These are phyloP conservation scores for Russula olivacea DNA, from an alignment of 768 basidiomycete genomes.

Conservation along the genomic window DNA sequence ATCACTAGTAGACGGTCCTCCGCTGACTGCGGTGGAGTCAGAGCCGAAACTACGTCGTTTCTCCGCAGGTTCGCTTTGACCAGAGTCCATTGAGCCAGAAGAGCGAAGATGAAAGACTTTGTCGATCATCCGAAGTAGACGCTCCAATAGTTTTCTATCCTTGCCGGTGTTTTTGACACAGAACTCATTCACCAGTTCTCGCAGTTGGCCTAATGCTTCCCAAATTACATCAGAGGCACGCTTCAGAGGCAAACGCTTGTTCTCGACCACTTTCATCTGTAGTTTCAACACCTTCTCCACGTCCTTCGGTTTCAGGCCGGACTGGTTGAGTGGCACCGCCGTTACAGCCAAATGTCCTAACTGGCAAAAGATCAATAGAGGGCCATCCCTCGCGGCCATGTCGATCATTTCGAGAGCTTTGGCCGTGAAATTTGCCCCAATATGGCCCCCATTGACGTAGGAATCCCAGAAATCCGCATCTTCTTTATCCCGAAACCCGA, in stretches of 20 bases:
- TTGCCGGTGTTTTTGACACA: background rate
- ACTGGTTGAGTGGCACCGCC: constrained; percentile 5
- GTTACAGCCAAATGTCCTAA: background rate
- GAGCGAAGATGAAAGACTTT: background rate
- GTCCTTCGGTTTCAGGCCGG: background rate
- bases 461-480: constrained; percentile 4
- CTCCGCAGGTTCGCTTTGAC: too few relatives aligned
- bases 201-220: background rate
- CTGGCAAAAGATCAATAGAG: constrained; percentile 12
- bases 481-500: background rate
- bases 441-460: background rate
- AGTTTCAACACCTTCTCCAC: constrained; percentile 4
- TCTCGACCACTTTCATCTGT: constrained; percentile 1
- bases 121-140: background rate
- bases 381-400: constrained; percentile 3
- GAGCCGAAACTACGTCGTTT: background rate
- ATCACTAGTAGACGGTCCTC: too few relatives aligned
- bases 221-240: background rate
- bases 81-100: too few relatives aligned
- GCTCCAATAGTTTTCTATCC: background rate
- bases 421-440: background rate
- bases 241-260: background rate
- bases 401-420: constrained; percentile 3
- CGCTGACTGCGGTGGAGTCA: too few relatives aligned
- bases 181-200: background rate